Base-by-base conservation (phyloP, 768 basidiomycete species). In the Dioszegia crocea region DNA sequence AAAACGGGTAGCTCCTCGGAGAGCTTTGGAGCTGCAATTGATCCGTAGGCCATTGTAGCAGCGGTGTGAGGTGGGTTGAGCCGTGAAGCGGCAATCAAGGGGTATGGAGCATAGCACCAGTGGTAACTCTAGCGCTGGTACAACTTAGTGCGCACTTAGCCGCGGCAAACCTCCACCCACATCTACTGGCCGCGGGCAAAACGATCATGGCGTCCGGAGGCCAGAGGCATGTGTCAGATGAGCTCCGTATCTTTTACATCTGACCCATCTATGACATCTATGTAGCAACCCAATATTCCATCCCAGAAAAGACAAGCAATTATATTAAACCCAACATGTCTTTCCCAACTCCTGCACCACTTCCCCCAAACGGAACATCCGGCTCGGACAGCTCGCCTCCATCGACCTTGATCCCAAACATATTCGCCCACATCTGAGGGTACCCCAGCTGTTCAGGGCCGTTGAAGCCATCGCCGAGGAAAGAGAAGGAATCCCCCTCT, bases 41-140 rank as follows among this genome's bases (percentile, higher is more conserved):
- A 77, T 14, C 88, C 87, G 78, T 91, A 91, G 0, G 88, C 87
- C 57, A 59, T 59, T 36, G 26, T 43, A 21, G 8, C 8, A 8
- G n/a, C 33, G 33, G 14, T 33, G 33, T 43, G 40, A 9, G n/a
- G 8, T 43, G 5, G 14, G n/a, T 43, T 8, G 47, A 48, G 30
- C 17, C 30, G n/a, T 14, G 2, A 14, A 16, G 47, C 14, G 24
- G 24, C 19, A 27, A 44, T 44, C 45, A 38, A 9, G 17, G 36
- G 36, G 36, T 38, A 9, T 9, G 36, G 36, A n/a, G n/a, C n/a
- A n/a, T n/a, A n/a, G n/a, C n/a, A n/a, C n/a, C n/a, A n/a, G n/a
- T n/a, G n/a, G n/a, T n/a, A n/a, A n/a, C n/a, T n/a, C n/a, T n/a
- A n/a, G n/a, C n/a, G n/a, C n/a, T n/a, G n/a, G n/a, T n/a, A n/a